A percentile compares a stretch with the other conserved stretches of the same genome.
These are phyloP conservation scores for Verticillium klebahnii DNA, from an alignment of 2,329 filamentous ascomycete species.

Conservation along the genomic window DNA sequence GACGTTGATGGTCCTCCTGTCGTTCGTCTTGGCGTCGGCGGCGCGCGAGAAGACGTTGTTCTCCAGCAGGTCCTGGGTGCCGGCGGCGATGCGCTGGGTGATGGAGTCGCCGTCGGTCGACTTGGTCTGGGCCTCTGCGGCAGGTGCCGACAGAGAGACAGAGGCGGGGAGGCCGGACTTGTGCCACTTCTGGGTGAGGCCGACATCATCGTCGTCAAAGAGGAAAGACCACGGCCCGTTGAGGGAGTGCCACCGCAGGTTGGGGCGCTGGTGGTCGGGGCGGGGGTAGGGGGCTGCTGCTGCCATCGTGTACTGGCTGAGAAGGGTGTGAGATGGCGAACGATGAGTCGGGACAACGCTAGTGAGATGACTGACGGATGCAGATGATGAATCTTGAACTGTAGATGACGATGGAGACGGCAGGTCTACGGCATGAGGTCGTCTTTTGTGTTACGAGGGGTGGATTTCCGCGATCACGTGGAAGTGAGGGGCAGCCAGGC, in stretches of 20 bases:
- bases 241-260: slow-evolving; percentile 54
- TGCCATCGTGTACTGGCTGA: background rate
- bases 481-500: background rate
- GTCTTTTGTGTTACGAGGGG: background rate
- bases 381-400: no score
- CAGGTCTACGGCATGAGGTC: background rate
- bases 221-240: slow-evolving; percentile 61
- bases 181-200: slow-evolving; percentile 50
- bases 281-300: slow-evolving; percentile 48
- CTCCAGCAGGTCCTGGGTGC: slow-evolving; percentile 41
- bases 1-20: slow-evolving; percentile 52
- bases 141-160: slow-evolving; percentile 9
- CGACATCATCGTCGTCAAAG: slow-evolving; percentile 61
- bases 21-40: slow-evolving; percentile 25
- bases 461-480: background rate
- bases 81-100: slow-evolving; percentile 41
- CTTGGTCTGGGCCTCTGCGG: slow-evolving; percentile 19
- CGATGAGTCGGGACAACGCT: background rate
- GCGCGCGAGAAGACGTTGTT: slow-evolving; percentile 34
- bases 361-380: background rate
- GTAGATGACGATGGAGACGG: background rate
- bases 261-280: slow-evolving; percentile 56
- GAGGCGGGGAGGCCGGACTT: slow-evolving; percentile 39
- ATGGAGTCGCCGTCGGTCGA: slow-evolving; percentile 29
- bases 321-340: background rate